Base-by-base conservation (phyloP, 2,329 filamentous ascomycete species). In the Zalaria sp. region DNA sequence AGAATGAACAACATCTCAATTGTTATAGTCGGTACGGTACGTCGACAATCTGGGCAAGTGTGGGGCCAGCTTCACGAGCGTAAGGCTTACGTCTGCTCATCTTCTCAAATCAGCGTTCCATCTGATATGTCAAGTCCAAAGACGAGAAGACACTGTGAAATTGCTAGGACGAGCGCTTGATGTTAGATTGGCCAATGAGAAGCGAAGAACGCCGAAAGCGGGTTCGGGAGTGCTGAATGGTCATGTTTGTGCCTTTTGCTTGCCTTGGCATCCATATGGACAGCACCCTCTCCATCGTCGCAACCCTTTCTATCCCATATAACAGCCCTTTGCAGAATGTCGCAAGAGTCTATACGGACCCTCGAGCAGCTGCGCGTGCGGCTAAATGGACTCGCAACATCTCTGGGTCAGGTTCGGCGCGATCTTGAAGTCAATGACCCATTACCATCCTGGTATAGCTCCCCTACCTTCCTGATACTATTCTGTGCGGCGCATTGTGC, bases 351-450 rank as follows among this genome's bases (percentile, higher is more conserved):
- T 10, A 37, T 56, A 11, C 47, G 48, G 11, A 49, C 54, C 18
- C 48, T 60, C 28, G 57, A 59, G 39, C 51, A 54, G 36, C 46
- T 59, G 43, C 57, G 57, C 27, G 51, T 52, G 43, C 53, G 55
- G 9, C 51, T 59, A 5, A 47, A 52, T 7, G 51, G 52, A 8
- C 46, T 58, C 7, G 51, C 52, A 7, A 52, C 45, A 4, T 52
- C 51, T 31, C 47, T 60, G 18, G 44, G 37, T 25, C 44, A 50
- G 2, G 40, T 57, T 29, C 46, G 47, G 27, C 38, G 39, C 18
- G 51, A 58, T 37, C 52, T 61, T 27, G 47, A 51, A 41, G 45
- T 41, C 27, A 47, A 49, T 42, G 53, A 58, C 37, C 51, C 53
- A 4, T 49, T 59, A 10, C 57, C 55, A 34, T 46, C 56, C 51